Conservation (phyloP, 1,284 basidiomycete genomes). For the Cutaneotrichosporon sp. region DNA sequence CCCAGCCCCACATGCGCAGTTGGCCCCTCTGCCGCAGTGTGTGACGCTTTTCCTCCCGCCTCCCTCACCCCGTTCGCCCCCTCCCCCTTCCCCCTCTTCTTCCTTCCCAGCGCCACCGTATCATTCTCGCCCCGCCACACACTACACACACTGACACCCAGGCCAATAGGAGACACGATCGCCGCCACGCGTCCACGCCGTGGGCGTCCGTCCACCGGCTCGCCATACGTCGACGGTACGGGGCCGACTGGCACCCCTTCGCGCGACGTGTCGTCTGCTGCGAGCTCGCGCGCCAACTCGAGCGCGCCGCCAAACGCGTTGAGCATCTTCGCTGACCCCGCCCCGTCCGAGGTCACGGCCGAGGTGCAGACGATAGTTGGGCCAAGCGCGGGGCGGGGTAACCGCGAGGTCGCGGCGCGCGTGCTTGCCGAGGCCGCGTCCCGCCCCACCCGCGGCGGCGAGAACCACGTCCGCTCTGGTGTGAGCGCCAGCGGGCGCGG, state of each 20-base stretch:
- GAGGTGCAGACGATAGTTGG: slow-evolving; percentile 27
- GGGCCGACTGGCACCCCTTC: slow-evolving; percentile 13
- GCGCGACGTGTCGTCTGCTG: slow-evolving; percentile 19
- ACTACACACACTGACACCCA: slow-evolving; percentile 7
- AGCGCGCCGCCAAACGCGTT: slow-evolving; percentile 18
- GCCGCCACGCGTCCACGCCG: slow-evolving; percentile 18
- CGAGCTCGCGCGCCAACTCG: slow-evolving; percentile 20
- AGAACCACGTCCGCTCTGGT: slow-evolving; percentile 36
- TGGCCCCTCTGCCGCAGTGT: background rate
- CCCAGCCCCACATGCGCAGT: background rate
- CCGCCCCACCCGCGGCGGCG: slow-evolving; percentile 28
- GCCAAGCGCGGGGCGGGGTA: slow-evolving; percentile 7
- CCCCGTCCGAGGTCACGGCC: slow-evolving; percentile 23
- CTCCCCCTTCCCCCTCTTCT: background rate
- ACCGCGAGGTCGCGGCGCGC: slow-evolving; percentile 14
- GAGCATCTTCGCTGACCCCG: slow-evolving; percentile 37
- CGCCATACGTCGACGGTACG: slow-evolving; percentile 9
- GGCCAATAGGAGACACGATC: slow-evolving; percentile 4
- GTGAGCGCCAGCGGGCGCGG: slow-evolving; percentile 45
- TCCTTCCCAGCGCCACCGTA: background rate
- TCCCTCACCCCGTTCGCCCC: background rate
- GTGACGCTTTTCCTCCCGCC: background rate
- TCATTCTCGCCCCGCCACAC: background rate
- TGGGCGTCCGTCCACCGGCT: slow-evolving; percentile 10
- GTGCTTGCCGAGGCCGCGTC: background rate